A percentile compares a stretch with the other conserved stretches of the same genome.
These are phyloP conservation scores for Wickerhamiella kurtzmanii DNA, from an alignment of 805 yeast species.

Conservation along the genomic window DNA sequence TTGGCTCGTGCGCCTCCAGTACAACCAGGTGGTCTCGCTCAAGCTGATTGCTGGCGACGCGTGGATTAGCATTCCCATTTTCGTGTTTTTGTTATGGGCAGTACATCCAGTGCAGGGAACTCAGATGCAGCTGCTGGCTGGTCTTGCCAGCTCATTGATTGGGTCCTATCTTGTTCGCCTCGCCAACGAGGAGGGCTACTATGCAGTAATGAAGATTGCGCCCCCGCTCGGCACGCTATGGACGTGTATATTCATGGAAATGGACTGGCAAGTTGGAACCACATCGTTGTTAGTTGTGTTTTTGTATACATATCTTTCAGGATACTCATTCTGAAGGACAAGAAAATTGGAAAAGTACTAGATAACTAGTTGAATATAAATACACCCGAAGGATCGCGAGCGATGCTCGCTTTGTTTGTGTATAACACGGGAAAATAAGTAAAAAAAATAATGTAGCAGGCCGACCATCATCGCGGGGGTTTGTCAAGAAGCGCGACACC, in stretches of 20 bases:
- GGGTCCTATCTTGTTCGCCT: slow-evolving; percentile 26
- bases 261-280: slow-evolving; percentile 27
- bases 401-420: no score
- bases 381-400: no score
- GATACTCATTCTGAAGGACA: slow-evolving; percentile 6
- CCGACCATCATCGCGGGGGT: slow-evolving; percentile 1
- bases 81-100: slow-evolving; percentile 20
- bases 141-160: slow-evolving; percentile 17
- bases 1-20: slow-evolving; percentile 27
- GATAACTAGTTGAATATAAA: neutral
- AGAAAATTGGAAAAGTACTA: neutral
- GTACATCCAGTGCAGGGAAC: slow-evolving; percentile 16
- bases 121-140: slow-evolving; percentile 13
- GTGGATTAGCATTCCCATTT: slow-evolving; percentile 22
- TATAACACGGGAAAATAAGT: no score
- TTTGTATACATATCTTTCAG: slow-evolving; percentile 16
- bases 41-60: slow-evolving; percentile 14
- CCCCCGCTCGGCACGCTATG: slow-evolving; percentile 31
- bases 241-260: slow-evolving; percentile 30
- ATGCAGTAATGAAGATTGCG: slow-evolving; percentile 27
- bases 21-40: slow-evolving; percentile 20
- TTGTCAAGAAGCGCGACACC: neutral
- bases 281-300: slow-evolving; percentile 19
- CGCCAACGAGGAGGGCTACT: slow-evolving; percentile 27
- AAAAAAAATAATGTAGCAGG: no score